Evolutionary conservation across 768 basidiomycete genomes (phyloP), one percentile per base, ranked within the genome.

Genomic region (Mycena polygramma): DNA sequence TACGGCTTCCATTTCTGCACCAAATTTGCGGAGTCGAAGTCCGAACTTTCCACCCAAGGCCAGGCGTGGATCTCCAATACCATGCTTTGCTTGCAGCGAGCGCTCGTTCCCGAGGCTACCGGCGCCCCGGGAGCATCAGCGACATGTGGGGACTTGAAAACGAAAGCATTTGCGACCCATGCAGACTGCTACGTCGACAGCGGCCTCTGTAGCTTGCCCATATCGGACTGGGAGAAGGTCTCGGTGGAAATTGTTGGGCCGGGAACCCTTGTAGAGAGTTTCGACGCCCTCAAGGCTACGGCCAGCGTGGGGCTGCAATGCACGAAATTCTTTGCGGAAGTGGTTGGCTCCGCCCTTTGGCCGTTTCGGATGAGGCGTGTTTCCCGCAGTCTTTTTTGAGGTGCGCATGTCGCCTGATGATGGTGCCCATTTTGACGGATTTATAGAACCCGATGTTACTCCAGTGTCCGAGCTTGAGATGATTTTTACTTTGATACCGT

Each of bases 221-320:
- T 57, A 22, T 10, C 36, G 22, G 55, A 57, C 55, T 57, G 55
- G 55, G 57, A 58, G 41, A 26, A 45, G 57, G 39, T 58, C 22
- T 45, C 41, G 1, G 22, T 59, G 26, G 57, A 59, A 11, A 59
- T 59, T 26, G 57, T 59, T 26, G 57, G 57, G 43, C 57, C 57
- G 19, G 57, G 57, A 5, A 59, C 57, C 14, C 57, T 59, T 15
- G 57, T 59, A 39, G 57, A 59, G 41, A 59, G 57, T 36, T 46
- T 59, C 41, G 57, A 59, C 26, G 57, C 57, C 7, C 57, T 59
- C 41, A 59, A 59, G 57, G 57, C 57, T n/a, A 59, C 57, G 15
- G 22, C 41, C 22, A 59, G 57, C 41, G 57, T 59, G 22, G 57
- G 57, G 17, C 6, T 59, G 41, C 39, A 59, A 30, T 59, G 57